Evolutionary conservation across 2,329 filamentous ascomycete species (phyloP).

Genomic region (Fonsecaea monophora): DNA sequence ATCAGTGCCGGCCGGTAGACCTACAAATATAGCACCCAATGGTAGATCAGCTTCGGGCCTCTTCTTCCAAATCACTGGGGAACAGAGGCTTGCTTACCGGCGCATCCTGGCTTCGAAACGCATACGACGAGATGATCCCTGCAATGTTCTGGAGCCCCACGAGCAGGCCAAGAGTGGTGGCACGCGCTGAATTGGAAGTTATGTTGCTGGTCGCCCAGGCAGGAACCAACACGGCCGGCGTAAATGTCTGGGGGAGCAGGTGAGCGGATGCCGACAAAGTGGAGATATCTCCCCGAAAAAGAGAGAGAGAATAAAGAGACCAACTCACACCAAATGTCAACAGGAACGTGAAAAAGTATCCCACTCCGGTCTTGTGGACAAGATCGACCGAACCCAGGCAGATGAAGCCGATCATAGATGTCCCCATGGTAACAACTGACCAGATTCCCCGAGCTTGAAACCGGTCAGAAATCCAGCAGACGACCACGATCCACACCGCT

Average conservation of each 20-base stretch:
- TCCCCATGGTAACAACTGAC: not conserved
- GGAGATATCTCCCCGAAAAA: too few species aligned
- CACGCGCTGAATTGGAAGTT: constrained; percentile 3
- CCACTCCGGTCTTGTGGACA: not conserved
- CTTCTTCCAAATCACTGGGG: too few species aligned
- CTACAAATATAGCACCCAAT: too few species aligned
- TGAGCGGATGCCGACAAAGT: not conserved
- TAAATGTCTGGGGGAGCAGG: not conserved
- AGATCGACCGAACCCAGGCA: constrained; percentile 6
- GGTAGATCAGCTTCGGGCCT: too few species aligned
- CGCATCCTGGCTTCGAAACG: constrained; percentile 4
- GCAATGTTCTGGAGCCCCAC: constrained; percentile 1
- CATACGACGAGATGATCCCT: constrained; percentile 3
- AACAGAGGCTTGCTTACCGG: not conserved
- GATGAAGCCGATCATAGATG: constrained; percentile 9
- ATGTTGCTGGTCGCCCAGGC: constrained; percentile 9
- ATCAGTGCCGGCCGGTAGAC: not conserved
- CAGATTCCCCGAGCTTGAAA: not conserved
- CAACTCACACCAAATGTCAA: constrained; percentile 5
- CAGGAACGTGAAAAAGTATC: constrained; percentile 10
- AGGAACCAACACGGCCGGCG: constrained; percentile 3
- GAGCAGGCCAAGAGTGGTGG: constrained; percentile 2
- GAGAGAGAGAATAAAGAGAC: not conserved
- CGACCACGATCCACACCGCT: constrained; percentile 54
- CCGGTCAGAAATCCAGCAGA: constrained; percentile 4